Evolutionary conservation across 306 rosid genomes (phyloP), one percentile per base, ranked within the genome.

Genomic region (Quercus robur): DNA sequence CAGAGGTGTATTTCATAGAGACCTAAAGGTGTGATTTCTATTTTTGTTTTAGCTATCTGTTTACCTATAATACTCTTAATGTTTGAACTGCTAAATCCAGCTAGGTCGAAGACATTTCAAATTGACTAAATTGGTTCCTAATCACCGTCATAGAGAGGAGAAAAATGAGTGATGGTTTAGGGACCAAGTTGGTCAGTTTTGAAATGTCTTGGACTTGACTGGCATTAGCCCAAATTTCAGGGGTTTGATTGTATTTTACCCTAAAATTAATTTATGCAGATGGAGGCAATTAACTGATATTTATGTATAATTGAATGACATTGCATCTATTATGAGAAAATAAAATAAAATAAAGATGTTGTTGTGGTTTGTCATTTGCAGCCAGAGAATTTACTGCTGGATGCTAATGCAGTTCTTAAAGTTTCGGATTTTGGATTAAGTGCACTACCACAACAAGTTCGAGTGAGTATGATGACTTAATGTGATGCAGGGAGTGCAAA

Each of bases 341-440:
- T 41, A 71, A 54, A 66, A 10, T 38, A 38, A 38, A 41, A 41
- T 41, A 41, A 19, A 85, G 21, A 61, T 68, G 57, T 76, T 75
- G 56, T 77, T 70, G 17, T 77, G 80, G 77, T 79, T 81, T 73
- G 67, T 84, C 70, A 80, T 10, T 77, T 80, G 35, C 90, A 94
- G 98, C 97, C 98, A 13, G 99, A 93, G 87, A 95, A 95, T 73
- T 82, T 95, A 81, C 88, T 95, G 81, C 86, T 95, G 82, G 99
- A 93, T 84, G 88, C 81, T 68, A 81, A 68, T 38, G 98, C 94
- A 44, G 63, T 58, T 81, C 99, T 95, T 58, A 95, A 93, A 85
- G 92, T 93, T 85, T 95, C 99, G 21, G 98, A 95, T 88, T 95
- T 95, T 88, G 98, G 98, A 82, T 86, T 95, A 84, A 95, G 99